Conservation (phyloP, 176 grass and related monocot species). For the Paspalum vaginatum region DNA sequence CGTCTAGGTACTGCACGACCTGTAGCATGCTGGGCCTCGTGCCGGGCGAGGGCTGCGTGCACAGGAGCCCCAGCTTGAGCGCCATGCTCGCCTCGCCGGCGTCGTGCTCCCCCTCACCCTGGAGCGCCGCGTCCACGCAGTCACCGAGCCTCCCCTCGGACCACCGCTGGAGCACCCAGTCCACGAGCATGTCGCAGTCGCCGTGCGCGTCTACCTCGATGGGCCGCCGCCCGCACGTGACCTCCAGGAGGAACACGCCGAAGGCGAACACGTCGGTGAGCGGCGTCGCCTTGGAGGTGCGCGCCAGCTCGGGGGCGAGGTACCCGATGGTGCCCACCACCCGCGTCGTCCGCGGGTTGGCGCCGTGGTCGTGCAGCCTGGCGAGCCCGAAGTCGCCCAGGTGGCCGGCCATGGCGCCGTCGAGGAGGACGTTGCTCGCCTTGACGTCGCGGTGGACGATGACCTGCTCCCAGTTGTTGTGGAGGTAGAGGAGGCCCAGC, state of each 20-base stretch:
- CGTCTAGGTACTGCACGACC: constrained; percentile 1
- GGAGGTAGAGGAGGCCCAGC: constrained; percentile 39
- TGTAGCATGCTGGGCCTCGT: not conserved
- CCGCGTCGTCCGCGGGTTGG: constrained; percentile 48
- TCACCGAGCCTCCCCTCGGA: not conserved
- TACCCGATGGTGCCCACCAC: constrained; percentile 67
- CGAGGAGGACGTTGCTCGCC: constrained; percentile 61
- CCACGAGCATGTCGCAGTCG: constrained; percentile 42
- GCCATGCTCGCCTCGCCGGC: constrained; percentile 16
- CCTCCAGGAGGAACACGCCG: constrained; percentile 52
- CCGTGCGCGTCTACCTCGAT: constrained; percentile 15
- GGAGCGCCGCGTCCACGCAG: not conserved
- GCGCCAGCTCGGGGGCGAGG: constrained; percentile 55
- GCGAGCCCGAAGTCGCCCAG: constrained; percentile 59
- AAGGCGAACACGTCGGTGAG: constrained; percentile 62
- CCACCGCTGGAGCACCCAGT: constrained; percentile 64
- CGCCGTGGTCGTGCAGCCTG: constrained; percentile 57
- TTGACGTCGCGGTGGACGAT: constrained; percentile 63
- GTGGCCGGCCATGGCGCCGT: constrained; percentile 43
- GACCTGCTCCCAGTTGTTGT: constrained; percentile 54
- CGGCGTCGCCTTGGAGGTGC: constrained; percentile 42
- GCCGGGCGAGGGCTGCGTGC: not conserved
- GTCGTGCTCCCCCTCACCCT: not conserved
- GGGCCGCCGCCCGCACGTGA: constrained; percentile 55
- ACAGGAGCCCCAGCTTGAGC: constrained; percentile 7